phyloP scores from a whole-genome alignment of 2,329 filamentous ascomycete species.

The Colletotrichum karsti region DNA sequence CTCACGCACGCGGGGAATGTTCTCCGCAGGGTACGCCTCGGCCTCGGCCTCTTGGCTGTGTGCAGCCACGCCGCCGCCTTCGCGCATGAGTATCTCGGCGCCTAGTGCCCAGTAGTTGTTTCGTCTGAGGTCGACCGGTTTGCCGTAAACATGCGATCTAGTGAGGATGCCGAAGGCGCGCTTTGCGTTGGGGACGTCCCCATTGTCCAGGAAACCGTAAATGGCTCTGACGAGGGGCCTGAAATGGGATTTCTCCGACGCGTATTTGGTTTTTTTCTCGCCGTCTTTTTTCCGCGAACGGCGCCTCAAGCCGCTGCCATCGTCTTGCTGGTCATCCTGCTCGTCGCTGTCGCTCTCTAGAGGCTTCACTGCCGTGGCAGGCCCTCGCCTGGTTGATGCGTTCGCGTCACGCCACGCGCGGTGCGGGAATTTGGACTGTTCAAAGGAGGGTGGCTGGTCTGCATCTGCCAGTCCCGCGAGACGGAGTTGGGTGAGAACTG shows the following conservation, averaged over 20 bases:
- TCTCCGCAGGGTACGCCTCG: constrained; percentile 43
- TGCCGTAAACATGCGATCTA: constrained; percentile 57
- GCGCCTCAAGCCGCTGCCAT: constrained; percentile 27
- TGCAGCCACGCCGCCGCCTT: constrained; percentile 42
- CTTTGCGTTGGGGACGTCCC: constrained; percentile 76
- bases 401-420: constrained; percentile 34
- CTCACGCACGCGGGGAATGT: constrained; percentile 52
- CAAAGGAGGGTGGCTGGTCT: constrained; percentile 50
- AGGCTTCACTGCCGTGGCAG: background rate
- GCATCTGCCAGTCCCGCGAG: constrained; percentile 60
- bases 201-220: constrained; percentile 75
- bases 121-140: constrained; percentile 72
- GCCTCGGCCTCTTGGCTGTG: constrained; percentile 15
- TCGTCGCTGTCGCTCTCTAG: constrained; percentile 6
- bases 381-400: background rate
- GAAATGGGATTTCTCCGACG: constrained; percentile 26
- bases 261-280: constrained; percentile 17
- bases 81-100: constrained; percentile 81
- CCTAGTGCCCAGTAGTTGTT: constrained; percentile 83
- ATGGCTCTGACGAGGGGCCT: constrained; percentile 58
- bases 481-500: constrained; percentile 60
- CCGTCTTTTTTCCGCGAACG: constrained; percentile 29
- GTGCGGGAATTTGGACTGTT: constrained; percentile 60
- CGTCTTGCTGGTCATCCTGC: constrained; percentile 9
- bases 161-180: constrained; percentile 77